phyloP scores from a whole-genome alignment of 306 rosid species.

The Aeschynomene evenia region DNA sequence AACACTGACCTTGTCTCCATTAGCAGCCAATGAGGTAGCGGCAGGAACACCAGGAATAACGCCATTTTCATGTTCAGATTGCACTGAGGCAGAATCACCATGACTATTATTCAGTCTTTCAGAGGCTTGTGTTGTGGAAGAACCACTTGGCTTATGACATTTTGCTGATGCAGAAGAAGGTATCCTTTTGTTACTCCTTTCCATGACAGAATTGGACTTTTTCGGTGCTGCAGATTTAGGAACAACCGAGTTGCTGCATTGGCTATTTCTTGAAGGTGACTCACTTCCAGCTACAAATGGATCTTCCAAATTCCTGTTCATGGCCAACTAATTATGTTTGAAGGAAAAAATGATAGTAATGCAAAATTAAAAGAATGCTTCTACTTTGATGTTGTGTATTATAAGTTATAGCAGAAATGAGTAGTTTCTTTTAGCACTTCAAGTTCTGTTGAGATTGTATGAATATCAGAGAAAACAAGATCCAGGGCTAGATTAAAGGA shows the following conservation, averaged over 20 bases:
- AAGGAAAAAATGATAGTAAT: background rate
- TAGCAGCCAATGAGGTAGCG: slow-evolving; percentile 18
- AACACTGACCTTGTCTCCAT: slow-evolving; percentile 41
- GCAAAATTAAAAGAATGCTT: background rate
- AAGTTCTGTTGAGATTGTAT: background rate
- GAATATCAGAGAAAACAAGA: background rate
- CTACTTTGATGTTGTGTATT: too few relatives aligned
- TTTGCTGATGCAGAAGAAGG: slow-evolving; percentile 43
- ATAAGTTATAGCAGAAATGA: background rate
- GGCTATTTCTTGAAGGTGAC: slow-evolving; percentile 52
- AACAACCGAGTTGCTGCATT: slow-evolving; percentile 33
- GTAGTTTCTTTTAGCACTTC: background rate
- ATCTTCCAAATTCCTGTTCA: slow-evolving; percentile 62
- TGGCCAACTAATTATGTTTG: slow-evolving; percentile 18
- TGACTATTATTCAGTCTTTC: slow-evolving; percentile 37
- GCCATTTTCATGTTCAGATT: slow-evolving; percentile 30
- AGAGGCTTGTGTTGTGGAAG: slow-evolving; percentile 26
- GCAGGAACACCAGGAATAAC: slow-evolving; percentile 4
- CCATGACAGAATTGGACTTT: slow-evolving; percentile 39
- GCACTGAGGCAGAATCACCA: slow-evolving; percentile 38
- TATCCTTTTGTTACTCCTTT: slow-evolving; percentile 50
- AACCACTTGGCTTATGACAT: slow-evolving; percentile 49
- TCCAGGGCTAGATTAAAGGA: slow-evolving; percentile 23
- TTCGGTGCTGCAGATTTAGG: slow-evolving; percentile 53
- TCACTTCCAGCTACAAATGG: slow-evolving; percentile 44